Base-by-base conservation (phyloP, 352 stramenopile species). In the Pythium dissimile region DNA sequence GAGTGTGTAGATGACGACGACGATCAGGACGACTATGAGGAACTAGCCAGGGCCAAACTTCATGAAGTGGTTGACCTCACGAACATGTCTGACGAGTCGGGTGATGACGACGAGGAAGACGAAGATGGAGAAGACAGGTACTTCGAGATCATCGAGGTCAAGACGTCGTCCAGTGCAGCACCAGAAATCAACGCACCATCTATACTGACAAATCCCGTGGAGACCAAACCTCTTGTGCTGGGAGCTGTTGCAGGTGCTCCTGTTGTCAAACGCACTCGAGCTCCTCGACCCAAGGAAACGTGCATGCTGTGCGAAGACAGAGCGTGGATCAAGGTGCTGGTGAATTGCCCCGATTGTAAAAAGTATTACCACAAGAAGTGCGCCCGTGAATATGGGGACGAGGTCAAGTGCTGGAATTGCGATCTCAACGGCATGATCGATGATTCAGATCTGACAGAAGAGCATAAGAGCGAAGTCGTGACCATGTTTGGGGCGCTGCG, bases 291-390 rank as follows among this genome's bases (percentile, higher is more conserved):
- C n/a, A 66, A 73, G 52, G 70, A 79, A 44, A 77, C 68, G 31
- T 90, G 80, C 41, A 71, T 82, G 41, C 32, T 90, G 26, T 90
- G 80, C 28, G 77, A 84, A 37, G 72, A 80, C 46, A 80, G 61
- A 10, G 61, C 51, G 6, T 66, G 66, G 44, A 62, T 72, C 26
- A 69, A 59, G 24, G 67, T 50, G 13, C 57, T 88, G 38, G 62
- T 74, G 12, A 65, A 66, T 16, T 91, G 81, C 13, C 38, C 47
- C 4, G 71, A 63, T 2, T 91, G 81, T 54, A 68, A 47, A 2
- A 82, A 83, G 47, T 91, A 86, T 50, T 89, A 88, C 48, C 83
- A 92, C 62, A 84, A 72, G 44, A 71, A 70, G 15, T 92, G 83
- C 49, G 80, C 83, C 2, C 79, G 68, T 24, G 78, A 90, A 32